Percentiles rank a stretch among this genome's conserved stretches.
Conservation (phyloP, 371 early-diverging fungal genomes). For the Mucor mucedo region DNA sequence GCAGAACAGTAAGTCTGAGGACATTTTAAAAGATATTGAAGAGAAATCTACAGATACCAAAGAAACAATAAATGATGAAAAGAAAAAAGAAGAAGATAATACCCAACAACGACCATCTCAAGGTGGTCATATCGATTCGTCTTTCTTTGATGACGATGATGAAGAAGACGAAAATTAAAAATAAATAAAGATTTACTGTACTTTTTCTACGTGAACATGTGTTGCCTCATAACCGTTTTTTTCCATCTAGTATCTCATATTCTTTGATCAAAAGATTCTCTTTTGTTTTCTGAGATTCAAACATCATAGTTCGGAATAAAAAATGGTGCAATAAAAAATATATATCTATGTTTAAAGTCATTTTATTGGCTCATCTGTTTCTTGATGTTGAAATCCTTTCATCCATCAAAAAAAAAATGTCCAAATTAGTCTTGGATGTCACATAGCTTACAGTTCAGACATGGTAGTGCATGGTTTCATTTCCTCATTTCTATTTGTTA, state of each 20-base stretch:
- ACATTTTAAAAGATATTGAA: slow-evolving; percentile 17
- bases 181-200: neutral
- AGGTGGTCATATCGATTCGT: slow-evolving; percentile 12
- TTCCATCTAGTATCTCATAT: neutral
- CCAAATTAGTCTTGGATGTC: neutral
- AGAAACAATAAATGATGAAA: neutral
- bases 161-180: slow-evolving; percentile 9
- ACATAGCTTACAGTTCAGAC: too few species aligned
- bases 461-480: neutral
- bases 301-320: neutral
- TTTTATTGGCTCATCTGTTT: slow-evolving; percentile 13
- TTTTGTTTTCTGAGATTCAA: neutral
- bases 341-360: slow-evolving; percentile 1
- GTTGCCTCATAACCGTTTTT: neutral
- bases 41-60: neutral
- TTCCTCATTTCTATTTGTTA: neutral
- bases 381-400: slow-evolving; percentile 7
- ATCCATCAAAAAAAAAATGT: neutral
- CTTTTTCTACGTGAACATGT: too few species aligned
- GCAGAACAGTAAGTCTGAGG: neutral
- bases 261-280: neutral
- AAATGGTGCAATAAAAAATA: slow-evolving; percentile 2
- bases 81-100: neutral
- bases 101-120: slow-evolving; percentile 9
- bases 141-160: slow-evolving; percentile 28